Evolutionary conservation across 257 asterid genomes (phyloP).

Genomic region (Phtheirospermum japonicum): DNA sequence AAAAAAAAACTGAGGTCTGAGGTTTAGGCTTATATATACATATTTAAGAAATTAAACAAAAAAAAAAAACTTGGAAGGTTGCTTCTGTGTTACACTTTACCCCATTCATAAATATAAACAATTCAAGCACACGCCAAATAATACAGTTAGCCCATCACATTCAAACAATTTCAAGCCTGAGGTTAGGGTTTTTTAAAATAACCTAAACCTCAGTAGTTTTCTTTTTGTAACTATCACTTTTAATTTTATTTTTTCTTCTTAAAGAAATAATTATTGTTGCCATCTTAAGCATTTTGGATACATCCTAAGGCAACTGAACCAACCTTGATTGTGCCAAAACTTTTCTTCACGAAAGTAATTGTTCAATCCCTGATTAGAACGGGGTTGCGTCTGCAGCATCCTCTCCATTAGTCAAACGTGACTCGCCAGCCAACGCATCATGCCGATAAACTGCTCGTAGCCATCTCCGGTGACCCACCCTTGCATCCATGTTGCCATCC

Average conservation of each 20-base stretch:
- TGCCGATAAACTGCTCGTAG: constrained; percentile 17
- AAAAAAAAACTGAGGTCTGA: neutral
- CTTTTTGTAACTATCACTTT: neutral
- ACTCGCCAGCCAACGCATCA: constrained; percentile 29
- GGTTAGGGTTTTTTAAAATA: neutral
- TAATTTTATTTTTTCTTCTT: neutral
- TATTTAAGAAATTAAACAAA: no score
- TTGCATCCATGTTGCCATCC: constrained; percentile 29
- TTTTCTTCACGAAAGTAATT: constrained; percentile 4
- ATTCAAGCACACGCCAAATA: neutral
- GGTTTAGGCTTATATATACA: neutral
- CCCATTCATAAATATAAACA: neutral
- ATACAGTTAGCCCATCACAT: neutral
- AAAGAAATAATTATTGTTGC: neutral
- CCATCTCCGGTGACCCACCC: constrained; percentile 28
- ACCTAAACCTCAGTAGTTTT: neutral
- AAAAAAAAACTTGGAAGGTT: neutral
- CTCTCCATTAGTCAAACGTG: constrained; percentile 36
- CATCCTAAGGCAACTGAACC: constrained; percentile 10
- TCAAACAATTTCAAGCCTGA: neutral
- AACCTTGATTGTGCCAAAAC: constrained; percentile 37
- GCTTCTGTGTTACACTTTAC: neutral
- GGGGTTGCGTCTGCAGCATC: constrained; percentile 31
- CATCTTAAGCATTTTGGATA: neutral
- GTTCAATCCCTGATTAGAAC: constrained; percentile 30